Percentiles rank a stretch among this genome's conserved stretches.
phyloP scores from a whole-genome alignment of 768 basidiomycete species.

The Lyophyllum semitale region DNA sequence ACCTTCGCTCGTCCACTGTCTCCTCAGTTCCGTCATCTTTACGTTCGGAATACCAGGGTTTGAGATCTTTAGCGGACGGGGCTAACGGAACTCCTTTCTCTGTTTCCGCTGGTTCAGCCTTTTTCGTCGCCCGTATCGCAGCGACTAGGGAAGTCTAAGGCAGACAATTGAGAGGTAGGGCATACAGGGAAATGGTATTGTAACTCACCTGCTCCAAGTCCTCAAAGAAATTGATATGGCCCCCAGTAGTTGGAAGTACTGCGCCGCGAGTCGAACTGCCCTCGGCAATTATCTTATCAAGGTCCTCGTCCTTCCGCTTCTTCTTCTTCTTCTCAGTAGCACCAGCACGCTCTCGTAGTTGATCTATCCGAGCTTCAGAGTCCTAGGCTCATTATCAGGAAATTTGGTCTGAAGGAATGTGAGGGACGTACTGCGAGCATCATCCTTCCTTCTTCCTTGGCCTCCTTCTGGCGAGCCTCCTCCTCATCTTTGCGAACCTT shows the following conservation, averaged over 20 bases:
- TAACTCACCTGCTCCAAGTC: constrained; percentile 70
- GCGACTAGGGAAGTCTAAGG: constrained; percentile 46
- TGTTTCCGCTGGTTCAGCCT: constrained; percentile 46
- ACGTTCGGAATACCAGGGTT: constrained; percentile 71
- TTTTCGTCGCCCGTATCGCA: constrained; percentile 51
- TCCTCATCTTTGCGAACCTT: constrained; percentile 81
- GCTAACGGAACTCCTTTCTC: constrained; percentile 78
- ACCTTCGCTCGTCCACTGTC: constrained; percentile 35
- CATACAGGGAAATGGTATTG: not conserved
- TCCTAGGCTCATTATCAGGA: constrained; percentile 49
- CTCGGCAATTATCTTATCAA: constrained; percentile 34
- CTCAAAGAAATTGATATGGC: constrained; percentile 85
- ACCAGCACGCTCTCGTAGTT: constrained; percentile 65
- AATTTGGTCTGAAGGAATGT: constrained; percentile 1
- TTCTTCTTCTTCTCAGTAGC: constrained; percentile 31
- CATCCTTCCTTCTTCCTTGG: constrained; percentile 70
- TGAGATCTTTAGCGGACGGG: constrained; percentile 74
- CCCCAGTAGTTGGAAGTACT: constrained; percentile 47
- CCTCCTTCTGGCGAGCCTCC: constrained; percentile 67
- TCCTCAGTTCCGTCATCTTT: constrained; percentile 15
- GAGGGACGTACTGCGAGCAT: constrained; percentile 62
- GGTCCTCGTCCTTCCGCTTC: constrained; percentile 37
- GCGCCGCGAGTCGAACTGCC: constrained; percentile 34
- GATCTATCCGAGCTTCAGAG: constrained; percentile 74
- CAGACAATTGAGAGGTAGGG: not conserved